phyloP scores from a whole-genome alignment of 306 rosid genomes.

The Biancaea sappan region DNA sequence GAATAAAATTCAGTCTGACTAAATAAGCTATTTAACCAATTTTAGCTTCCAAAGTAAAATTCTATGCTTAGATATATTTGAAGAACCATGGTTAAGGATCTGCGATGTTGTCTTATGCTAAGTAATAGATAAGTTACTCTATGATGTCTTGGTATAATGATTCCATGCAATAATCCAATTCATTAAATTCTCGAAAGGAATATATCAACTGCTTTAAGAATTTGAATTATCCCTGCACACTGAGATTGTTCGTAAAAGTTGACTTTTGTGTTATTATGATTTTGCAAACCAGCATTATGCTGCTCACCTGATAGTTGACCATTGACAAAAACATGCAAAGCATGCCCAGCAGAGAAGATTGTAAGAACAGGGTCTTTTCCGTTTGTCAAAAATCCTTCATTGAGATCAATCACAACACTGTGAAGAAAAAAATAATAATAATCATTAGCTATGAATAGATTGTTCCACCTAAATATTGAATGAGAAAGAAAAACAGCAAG shows the following conservation, averaged over 20 bases:
- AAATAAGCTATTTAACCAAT: constrained; percentile 25
- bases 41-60: constrained; percentile 18
- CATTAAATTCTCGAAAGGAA: background rate
- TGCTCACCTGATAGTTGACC: constrained; percentile 76
- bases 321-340: constrained; percentile 87
- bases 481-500: constrained; percentile 1
- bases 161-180: background rate
- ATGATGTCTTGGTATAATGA: background rate
- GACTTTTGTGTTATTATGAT: background rate
- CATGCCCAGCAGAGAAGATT: constrained; percentile 91
- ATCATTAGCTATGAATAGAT: constrained; percentile 8
- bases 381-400: constrained; percentile 71
- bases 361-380: constrained; percentile 78
- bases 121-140: constrained; percentile 14
- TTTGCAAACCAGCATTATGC: constrained; percentile 3
- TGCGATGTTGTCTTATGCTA: background rate
- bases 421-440: constrained; percentile 25
- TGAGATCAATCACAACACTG: constrained; percentile 77
- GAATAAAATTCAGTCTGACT: constrained; percentile 15
- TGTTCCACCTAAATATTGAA: background rate
- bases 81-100: background rate
- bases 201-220: background rate
- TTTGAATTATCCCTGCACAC: background rate
- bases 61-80: background rate
- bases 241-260: constrained; percentile 1